Evolutionary conservation across 1,284 basidiomycete species (phyloP), one percentile per base, ranked within the genome.

Genomic region (Sanguinoderma infundibulare): DNA sequence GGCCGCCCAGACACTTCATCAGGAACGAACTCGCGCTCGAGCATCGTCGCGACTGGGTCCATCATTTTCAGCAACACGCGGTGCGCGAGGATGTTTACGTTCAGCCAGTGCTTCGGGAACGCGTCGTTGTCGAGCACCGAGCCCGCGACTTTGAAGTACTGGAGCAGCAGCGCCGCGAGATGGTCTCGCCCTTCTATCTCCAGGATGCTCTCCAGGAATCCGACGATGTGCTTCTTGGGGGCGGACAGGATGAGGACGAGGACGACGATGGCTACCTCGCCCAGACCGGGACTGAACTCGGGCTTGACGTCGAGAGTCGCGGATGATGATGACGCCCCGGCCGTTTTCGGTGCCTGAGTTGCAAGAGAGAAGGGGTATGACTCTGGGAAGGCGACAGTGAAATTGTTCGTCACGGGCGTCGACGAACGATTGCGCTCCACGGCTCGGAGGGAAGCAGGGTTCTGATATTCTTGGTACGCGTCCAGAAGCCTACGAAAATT

Each of bases 91-190:
- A 98, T 89, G 67, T 94, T 95, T 69, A 97, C 86, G 65, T 97
- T 98, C 64, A 98, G 82, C 97, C 97, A 98, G 49, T 89, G 90
- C 65, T 83, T 85, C 0, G 96, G 95, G 81, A 95, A 98, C 0
- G 96, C 93, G 49, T 96, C 91, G 70, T 94, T 93, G 64, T 89
- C 84, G 62, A 98, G 78, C 57, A 98, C 92, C 7, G 95, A 96
- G 2, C 82, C 83, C 3, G 89, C 87, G 26, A 96, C 91, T 57
- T 85, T 88, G 81, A 98, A 98, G 65, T 95, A 87, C 60, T 90
- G 86, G 10, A 83, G 83, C 20, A 98, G 79, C 17, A 96, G 81
- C 5, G 78, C 73, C 9, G 91, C 83, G 57, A 94, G 89, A 57
- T 91, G 86, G n/a, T 91, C 90, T 30, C 82, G 82, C 0, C 95